Conservation (phyloP, 768 basidiomycete genomes). For the Boletus subcaerulescens region DNA sequence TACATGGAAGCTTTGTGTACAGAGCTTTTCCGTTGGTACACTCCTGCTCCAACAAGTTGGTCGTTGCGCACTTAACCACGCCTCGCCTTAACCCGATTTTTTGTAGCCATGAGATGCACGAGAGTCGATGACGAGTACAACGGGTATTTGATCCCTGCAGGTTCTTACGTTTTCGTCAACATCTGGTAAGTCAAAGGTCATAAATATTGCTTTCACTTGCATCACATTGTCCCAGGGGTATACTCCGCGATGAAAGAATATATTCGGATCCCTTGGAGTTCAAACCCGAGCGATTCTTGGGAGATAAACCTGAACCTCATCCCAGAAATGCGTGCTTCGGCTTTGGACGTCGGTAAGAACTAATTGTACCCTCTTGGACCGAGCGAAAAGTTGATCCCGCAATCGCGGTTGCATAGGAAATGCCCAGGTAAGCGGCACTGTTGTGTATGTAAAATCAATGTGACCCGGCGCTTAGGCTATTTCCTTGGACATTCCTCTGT, state of each 20-base stretch:
- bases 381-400: neutral
- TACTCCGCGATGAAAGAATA: constrained; percentile 14
- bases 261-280: constrained; percentile 20
- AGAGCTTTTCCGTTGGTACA: constrained; percentile 26
- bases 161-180: constrained; percentile 17
- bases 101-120: constrained; percentile 10
- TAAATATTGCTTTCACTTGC: neutral
- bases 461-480: constrained; percentile 14
- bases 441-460: too few relatives aligned
- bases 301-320: constrained; percentile 16
- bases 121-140: constrained; percentile 15
- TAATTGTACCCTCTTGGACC: neutral
- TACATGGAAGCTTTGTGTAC: constrained; percentile 27
- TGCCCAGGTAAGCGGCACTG: constrained; percentile 10
- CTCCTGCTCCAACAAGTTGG: constrained; percentile 10
- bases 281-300: constrained; percentile 24
- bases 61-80: too few relatives aligned
- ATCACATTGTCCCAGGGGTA: constrained; percentile 7
- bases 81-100: neutral
- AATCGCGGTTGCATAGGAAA: neutral
- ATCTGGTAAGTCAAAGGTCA: constrained; percentile 8
- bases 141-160: constrained; percentile 24
- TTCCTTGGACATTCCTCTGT: constrained; percentile 26
- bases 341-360: constrained; percentile 15
- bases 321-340: constrained; percentile 17